phyloP scores from a whole-genome alignment of 1,284 basidiomycete genomes.

The Golubevia sp. region DNA sequence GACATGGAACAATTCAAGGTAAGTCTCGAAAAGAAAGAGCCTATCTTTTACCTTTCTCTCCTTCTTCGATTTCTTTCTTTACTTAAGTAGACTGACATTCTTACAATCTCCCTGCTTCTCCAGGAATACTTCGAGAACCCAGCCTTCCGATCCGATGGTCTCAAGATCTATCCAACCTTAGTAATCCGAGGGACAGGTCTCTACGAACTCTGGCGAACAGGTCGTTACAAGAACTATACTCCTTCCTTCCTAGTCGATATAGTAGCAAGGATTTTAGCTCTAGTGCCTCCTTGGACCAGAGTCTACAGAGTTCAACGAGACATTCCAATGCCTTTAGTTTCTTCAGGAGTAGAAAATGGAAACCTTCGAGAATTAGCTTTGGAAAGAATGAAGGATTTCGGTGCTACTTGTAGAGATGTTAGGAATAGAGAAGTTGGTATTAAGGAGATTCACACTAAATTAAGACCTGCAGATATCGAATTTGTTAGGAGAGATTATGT shows the following conservation, averaged over 20 bases:
- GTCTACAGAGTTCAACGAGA: slow-evolving; percentile 56
- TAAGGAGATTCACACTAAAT: slow-evolving; percentile 59
- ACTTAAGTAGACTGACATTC: too few relatives aligned
- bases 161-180: slow-evolving; percentile 59
- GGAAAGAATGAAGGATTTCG: slow-evolving; percentile 58
- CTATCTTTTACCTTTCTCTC: background rate
- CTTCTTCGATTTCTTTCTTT: background rate
- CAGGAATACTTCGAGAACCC: slow-evolving; percentile 59
- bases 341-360: slow-evolving; percentile 56
- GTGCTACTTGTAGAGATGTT: slow-evolving; percentile 56
- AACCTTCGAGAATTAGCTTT: slow-evolving; percentile 57
- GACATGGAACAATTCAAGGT: slow-evolving; percentile 60
- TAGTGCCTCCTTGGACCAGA: slow-evolving; percentile 59
- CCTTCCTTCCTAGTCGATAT: slow-evolving; percentile 58
- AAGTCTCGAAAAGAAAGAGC: background rate
- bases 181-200: slow-evolving; percentile 60
- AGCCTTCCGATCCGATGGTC: slow-evolving; percentile 56
- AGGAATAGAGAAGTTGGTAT: slow-evolving; percentile 57
- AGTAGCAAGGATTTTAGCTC: slow-evolving; percentile 54
- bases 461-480: slow-evolving; percentile 54
- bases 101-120: background rate
- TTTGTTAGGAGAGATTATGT: slow-evolving; percentile 56
- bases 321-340: slow-evolving; percentile 54
- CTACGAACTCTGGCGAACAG: slow-evolving; percentile 60
- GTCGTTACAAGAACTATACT: slow-evolving; percentile 58